A percentile compares a stretch with the other conserved stretches of the same genome.
Evolutionary conservation across 345 rosid genomes (phyloP).

Genomic region (Hibiscus tridactylites): DNA sequence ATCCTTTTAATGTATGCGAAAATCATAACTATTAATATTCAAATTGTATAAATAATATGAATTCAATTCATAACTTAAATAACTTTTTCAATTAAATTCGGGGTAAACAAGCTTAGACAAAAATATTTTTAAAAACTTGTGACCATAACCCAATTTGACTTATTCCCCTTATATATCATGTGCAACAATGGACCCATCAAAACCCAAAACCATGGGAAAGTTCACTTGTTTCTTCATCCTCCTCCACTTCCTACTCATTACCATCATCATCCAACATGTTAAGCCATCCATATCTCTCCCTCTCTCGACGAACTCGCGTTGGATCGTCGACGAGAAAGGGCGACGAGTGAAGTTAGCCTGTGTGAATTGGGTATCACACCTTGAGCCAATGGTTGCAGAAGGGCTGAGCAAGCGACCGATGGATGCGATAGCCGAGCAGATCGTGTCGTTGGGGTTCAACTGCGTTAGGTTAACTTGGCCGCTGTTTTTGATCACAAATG

Average conservation of each 20-base stretch:
- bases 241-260: not conserved
- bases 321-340: slow-evolving; percentile 24
- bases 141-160: too few species aligned
- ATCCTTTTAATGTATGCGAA: too few species aligned
- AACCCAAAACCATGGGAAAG: too few species aligned
- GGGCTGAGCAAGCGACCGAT: slow-evolving; percentile 71
- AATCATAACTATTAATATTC: too few species aligned
- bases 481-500: slow-evolving; percentile 46
- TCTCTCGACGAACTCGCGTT: slow-evolving; percentile 8
- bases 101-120: too few species aligned
- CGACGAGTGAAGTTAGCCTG: slow-evolving; percentile 59
- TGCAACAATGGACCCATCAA: too few species aligned
- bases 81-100: too few species aligned
- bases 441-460: slow-evolving; percentile 48
- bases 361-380: slow-evolving; percentile 66
- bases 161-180: too few species aligned
- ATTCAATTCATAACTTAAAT: too few species aligned
- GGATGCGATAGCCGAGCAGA: slow-evolving; percentile 29
- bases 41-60: too few species aligned
- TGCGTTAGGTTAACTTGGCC: slow-evolving; percentile 84
- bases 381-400: slow-evolving; percentile 60
- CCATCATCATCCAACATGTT: not conserved
- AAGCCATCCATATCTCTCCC: slow-evolving; percentile 6
- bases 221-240: too few species aligned
- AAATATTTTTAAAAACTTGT: too few species aligned